phyloP scores from a whole-genome alignment of 164 flowering plant species.

The Vitis amurensis region DNA sequence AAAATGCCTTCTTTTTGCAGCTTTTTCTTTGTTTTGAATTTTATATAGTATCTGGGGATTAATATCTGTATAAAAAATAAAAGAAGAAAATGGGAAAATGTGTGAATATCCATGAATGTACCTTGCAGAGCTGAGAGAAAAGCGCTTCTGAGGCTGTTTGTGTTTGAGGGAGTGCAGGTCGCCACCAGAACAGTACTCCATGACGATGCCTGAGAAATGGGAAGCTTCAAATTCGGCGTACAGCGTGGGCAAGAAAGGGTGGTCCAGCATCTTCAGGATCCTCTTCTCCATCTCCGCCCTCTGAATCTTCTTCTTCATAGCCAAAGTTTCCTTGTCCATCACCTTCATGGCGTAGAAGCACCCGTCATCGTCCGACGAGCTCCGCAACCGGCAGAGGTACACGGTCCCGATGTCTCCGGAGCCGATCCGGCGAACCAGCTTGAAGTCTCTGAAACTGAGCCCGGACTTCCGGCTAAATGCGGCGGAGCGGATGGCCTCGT shows the following conservation, averaged over 20 bases:
- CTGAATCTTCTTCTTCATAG: constrained; percentile 54
- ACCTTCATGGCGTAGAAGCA: constrained; percentile 80
- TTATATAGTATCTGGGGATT: no score
- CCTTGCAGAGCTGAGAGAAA: constrained; percentile 72
- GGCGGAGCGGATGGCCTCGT: constrained; percentile 50
- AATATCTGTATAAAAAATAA: no score
- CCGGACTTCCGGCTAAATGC: constrained; percentile 22
- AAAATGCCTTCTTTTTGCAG: no score
- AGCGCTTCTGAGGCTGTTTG: constrained; percentile 58
- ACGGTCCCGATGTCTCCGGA: constrained; percentile 79
- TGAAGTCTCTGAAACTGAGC: constrained; percentile 57
- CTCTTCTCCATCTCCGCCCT: constrained; percentile 72
- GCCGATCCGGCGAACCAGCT: constrained; percentile 62
- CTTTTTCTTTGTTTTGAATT: no score
- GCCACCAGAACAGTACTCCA: constrained; percentile 88
- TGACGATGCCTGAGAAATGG: constrained; percentile 71
- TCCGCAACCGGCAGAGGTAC: constrained; percentile 58
- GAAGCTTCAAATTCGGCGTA: constrained; percentile 75
- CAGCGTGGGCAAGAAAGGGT: constrained; percentile 73
- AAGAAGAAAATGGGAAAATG: no score
- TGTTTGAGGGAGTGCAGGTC: constrained; percentile 75
- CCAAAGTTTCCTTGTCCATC: constrained; percentile 65
- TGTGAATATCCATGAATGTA: constrained; percentile 15
- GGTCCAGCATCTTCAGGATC: constrained; percentile 72
- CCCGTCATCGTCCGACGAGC: constrained; percentile 7